phyloP scores from a whole-genome alignment of 352 stramenopile species.

The Globisporangium paddicum region DNA sequence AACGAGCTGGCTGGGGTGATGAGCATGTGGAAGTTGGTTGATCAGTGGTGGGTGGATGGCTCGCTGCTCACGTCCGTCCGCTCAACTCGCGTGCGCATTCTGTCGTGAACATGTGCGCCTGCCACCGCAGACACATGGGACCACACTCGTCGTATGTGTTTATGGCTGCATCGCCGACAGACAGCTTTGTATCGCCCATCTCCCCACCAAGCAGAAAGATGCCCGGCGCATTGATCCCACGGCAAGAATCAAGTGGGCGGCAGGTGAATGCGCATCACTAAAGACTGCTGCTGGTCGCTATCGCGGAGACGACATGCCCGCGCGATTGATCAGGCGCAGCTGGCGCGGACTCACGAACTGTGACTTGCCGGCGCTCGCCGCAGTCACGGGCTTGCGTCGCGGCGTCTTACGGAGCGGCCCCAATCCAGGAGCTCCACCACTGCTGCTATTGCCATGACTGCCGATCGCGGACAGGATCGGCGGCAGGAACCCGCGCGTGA shows the following conservation, averaged over 20 bases:
- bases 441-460: background rate
- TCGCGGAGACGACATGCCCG: slow-evolving; percentile 8
- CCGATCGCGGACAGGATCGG: slow-evolving; percentile 18
- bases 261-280: slow-evolving; percentile 14
- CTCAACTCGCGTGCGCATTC: background rate
- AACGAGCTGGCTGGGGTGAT: background rate
- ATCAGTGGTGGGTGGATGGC: background rate
- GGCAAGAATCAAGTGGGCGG: background rate
- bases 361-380: slow-evolving; percentile 33
- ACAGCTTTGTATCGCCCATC: background rate
- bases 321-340: slow-evolving; percentile 22
- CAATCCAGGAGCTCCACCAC: background rate
- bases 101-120: slow-evolving; percentile 18
- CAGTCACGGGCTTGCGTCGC: slow-evolving; percentile 42
- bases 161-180: no score
- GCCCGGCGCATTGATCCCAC: background rate
- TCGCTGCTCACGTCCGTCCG: background rate
- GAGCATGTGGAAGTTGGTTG: slow-evolving; percentile 15
- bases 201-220: background rate
- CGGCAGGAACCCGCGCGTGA: slow-evolving; percentile 32
- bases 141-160: background rate
- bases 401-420: slow-evolving; percentile 39
- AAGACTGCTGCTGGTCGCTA: slow-evolving; percentile 15
- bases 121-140: slow-evolving; percentile 45
- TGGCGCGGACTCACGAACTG: slow-evolving; percentile 36